A percentile compares a stretch with the other conserved stretches of the same genome.
These are phyloP conservation scores for Trametes cingulata DNA, from an alignment of 768 basidiomycete genomes.

Conservation along the genomic window DNA sequence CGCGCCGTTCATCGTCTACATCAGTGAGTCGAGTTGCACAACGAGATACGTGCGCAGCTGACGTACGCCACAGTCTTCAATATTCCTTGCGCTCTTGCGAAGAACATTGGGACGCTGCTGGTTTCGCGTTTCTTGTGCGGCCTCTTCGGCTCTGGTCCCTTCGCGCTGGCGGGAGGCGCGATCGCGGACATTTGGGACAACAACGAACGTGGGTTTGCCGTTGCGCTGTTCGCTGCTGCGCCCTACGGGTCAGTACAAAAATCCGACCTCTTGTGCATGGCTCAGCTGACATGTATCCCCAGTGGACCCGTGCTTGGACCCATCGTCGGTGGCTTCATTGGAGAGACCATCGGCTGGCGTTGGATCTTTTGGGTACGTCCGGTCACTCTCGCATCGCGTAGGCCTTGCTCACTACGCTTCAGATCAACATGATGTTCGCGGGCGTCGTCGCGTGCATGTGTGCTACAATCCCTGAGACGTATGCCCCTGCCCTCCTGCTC, in stretches of 20 bases:
- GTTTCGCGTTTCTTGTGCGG: slow-evolving; percentile 45
- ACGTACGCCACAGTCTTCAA: slow-evolving; percentile 31
- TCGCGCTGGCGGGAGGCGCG: slow-evolving; percentile 38
- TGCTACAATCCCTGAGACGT: slow-evolving; percentile 48
- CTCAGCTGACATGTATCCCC: background rate
- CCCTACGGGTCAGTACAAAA: slow-evolving; percentile 33
- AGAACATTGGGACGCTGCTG: slow-evolving; percentile 42
- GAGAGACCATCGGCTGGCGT: slow-evolving; percentile 41
- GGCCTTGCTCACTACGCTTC: background rate
- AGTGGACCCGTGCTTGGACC: slow-evolving; percentile 50
- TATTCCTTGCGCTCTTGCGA: slow-evolving; percentile 41
- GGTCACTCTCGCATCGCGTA: background rate
- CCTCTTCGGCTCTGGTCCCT: slow-evolving; percentile 38
- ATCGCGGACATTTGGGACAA: slow-evolving; percentile 40
- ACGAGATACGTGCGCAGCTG: background rate
- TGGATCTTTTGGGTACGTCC: slow-evolving; percentile 36
- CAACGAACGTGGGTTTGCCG: slow-evolving; percentile 41
- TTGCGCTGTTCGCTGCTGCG: slow-evolving; percentile 42
- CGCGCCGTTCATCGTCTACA: slow-evolving; percentile 41
- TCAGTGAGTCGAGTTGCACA: slow-evolving; percentile 9
- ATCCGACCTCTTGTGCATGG: too few species aligned
- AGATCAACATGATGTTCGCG: slow-evolving; percentile 43
- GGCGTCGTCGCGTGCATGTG: slow-evolving; percentile 31
- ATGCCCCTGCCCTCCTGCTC: slow-evolving; percentile 44
- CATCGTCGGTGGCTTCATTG: slow-evolving; percentile 48